Percentiles rank a stretch among this genome's conserved stretches.
These are phyloP conservation scores for Aspergillus incahuasiensis DNA, from an alignment of 495 filamentous ascomycete species.

Conservation along the genomic window DNA sequence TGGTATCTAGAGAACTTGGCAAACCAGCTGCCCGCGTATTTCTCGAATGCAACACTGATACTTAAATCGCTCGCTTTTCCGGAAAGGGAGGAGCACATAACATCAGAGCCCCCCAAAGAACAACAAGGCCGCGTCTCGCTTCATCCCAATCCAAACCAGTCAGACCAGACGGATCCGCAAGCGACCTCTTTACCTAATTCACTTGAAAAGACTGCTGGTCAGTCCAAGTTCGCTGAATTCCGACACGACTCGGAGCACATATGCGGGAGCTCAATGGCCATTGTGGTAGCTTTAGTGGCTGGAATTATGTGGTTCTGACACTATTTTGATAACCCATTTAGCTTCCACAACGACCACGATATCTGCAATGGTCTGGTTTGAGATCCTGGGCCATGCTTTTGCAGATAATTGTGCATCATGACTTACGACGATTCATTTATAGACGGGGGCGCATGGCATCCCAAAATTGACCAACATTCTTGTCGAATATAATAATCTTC, in stretches of 20 bases:
- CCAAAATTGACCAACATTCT: neutral
- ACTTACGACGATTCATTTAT: neutral
- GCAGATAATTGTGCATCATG: neutral
- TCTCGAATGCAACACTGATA: neutral
- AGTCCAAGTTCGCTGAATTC: slow-evolving; percentile 25
- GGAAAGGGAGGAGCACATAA: neutral
- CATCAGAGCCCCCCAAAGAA: neutral
- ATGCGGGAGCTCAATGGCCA: slow-evolving; percentile 41
- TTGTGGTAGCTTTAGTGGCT: slow-evolving; percentile 37
- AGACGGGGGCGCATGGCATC: neutral
- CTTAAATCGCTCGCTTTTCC: too few relatives aligned
- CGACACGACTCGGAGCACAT: slow-evolving; percentile 27
- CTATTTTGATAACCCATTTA: neutral
- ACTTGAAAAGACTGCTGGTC: slow-evolving; percentile 17
- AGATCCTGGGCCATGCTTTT: neutral
- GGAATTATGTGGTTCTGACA: slow-evolving; percentile 43
- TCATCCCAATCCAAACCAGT: neutral
- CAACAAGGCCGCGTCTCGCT: neutral
- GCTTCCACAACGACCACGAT: neutral
- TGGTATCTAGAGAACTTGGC: slow-evolving; percentile 13
- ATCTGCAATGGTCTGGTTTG: neutral
- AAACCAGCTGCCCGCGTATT: neutral
- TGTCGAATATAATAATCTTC: neutral
- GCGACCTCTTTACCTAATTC: slow-evolving; percentile 1
- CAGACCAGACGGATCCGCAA: neutral